These are phyloP conservation scores for Euphorbia schlechtendalii DNA, from an alignment of 441 rosid genomes.

Conservation along the genomic window DNA sequence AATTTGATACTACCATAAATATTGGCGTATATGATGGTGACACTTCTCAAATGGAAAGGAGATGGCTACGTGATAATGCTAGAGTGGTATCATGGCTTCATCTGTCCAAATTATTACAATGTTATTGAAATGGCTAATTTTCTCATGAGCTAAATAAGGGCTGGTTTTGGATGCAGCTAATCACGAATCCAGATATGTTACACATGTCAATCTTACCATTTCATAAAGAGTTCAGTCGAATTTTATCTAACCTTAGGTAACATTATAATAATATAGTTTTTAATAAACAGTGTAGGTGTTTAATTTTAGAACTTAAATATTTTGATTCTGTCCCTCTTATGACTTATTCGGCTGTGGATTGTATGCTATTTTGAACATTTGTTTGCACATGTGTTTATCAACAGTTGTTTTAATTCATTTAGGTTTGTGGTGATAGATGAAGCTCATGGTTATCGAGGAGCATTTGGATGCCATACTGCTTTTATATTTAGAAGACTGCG, in stretches of 20 bases:
- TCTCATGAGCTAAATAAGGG: conserved; percentile 14
- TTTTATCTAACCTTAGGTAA: conserved; percentile 83
- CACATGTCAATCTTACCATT: conserved; percentile 81
- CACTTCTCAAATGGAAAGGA: conserved; percentile 61
- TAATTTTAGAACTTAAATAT: neutral
- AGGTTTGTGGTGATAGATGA: conserved; percentile 92
- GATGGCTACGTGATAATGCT: conserved; percentile 62
- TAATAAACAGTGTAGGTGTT: neutral
- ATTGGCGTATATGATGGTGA: conserved; percentile 95
- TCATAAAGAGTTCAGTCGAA: conserved; percentile 69
- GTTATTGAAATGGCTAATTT: conserved; percentile 9
- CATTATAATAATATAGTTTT: neutral
- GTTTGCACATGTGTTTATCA: neutral
- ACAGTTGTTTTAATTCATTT: conserved; percentile 17
- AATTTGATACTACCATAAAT: conserved; percentile 41
- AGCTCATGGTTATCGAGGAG: conserved; percentile 93
- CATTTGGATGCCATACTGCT: conserved; percentile 96
- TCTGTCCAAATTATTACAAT: conserved; percentile 7
- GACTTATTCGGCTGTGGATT: neutral
- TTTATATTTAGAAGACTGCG: conserved; percentile 88
- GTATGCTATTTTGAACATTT: neutral
- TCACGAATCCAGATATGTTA: conserved; percentile 98
- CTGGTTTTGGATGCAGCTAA: conserved; percentile 50
- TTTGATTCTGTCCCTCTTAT: neutral
- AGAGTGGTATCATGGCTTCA: conserved; percentile 56